Percentiles rank a stretch among this genome's conserved stretches.
Conservation (phyloP, 805 yeast species). For the Candida namnaoensis region DNA sequence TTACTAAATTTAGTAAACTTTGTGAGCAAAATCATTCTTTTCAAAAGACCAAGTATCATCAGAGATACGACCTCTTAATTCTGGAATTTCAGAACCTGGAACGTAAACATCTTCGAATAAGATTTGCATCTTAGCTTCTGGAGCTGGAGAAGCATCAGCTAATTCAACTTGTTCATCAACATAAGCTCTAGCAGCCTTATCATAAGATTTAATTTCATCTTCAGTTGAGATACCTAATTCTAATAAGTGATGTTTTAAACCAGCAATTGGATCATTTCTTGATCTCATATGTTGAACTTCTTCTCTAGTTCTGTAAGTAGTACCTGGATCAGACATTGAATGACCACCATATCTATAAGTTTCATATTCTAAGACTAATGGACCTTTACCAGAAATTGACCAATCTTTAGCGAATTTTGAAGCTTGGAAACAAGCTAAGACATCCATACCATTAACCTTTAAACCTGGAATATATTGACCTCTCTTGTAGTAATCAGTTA, state of each 20-base stretch:
- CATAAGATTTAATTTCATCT: slow-evolving; percentile 89
- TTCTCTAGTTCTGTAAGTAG: slow-evolving; percentile 99
- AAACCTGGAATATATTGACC: slow-evolving; percentile 99
- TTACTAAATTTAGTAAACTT: slow-evolving; percentile 14
- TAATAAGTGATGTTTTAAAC: slow-evolving; percentile 78
- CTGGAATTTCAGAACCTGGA: slow-evolving; percentile 88
- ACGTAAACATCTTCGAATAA: slow-evolving; percentile 95
- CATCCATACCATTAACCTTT: slow-evolving; percentile 98
- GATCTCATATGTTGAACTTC: slow-evolving; percentile 99
- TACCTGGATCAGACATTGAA: slow-evolving; percentile 99
- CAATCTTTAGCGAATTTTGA: slow-evolving; percentile 96
- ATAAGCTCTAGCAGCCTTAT: slow-evolving; percentile 91
- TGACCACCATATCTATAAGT: slow-evolving; percentile 99
- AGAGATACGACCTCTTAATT: slow-evolving; percentile 92
- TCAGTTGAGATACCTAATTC: slow-evolving; percentile 85
- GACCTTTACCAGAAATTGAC: slow-evolving; percentile 91
- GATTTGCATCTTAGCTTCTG: slow-evolving; percentile 91
- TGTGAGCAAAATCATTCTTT: slow-evolving; percentile 33
- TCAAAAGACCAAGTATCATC: slow-evolving; percentile 87
- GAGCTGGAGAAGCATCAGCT: slow-evolving; percentile 92
- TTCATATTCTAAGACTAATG: slow-evolving; percentile 92
- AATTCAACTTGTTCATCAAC: slow-evolving; percentile 91
- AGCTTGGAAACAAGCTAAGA: slow-evolving; percentile 90
- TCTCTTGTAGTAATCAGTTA: slow-evolving; percentile 96
- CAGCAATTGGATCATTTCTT: slow-evolving; percentile 95